These are phyloP conservation scores for Purshia tridentata DNA, from an alignment of 306 rosid genomes.

Conservation along the genomic window DNA sequence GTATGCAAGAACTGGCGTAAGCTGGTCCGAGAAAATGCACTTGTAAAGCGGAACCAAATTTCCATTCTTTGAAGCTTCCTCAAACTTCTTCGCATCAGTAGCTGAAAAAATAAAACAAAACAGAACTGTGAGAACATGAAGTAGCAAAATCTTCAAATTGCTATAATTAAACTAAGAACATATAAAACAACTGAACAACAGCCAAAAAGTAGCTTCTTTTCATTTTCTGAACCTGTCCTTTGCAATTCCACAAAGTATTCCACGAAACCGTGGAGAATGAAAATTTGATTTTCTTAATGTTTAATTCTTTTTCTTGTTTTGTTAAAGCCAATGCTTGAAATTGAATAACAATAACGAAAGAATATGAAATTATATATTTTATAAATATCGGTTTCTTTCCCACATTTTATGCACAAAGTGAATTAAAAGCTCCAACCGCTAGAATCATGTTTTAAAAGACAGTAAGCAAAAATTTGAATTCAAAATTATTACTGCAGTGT, in stretches of 20 bases:
- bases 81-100: conserved; percentile 40
- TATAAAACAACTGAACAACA: not conserved
- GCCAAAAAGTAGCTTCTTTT: not conserved
- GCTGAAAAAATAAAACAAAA: conserved; percentile 30
- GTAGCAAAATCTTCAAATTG: conserved; percentile 4
- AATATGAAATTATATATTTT: not conserved
- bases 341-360: not conserved
- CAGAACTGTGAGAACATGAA: not conserved
- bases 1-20: conserved; percentile 75
- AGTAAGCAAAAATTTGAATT: not conserved
- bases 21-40: conserved; percentile 76
- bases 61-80: conserved; percentile 54
- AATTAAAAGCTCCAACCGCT: too few relatives aligned
- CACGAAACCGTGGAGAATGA: too few relatives aligned
- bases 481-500: not conserved
- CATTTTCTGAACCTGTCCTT: too few relatives aligned
- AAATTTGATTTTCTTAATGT: not conserved
- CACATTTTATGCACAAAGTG: not conserved
- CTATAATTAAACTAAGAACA: not conserved
- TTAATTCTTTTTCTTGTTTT: not conserved
- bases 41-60: conserved; percentile 62
- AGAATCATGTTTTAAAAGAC: not conserved
- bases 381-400: not conserved
- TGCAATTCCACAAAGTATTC: too few relatives aligned
- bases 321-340: not conserved